Evolutionary conservation across 2,329 filamentous ascomycete genomes (phyloP).

Genomic region (Colletotrichum eleusines): DNA sequence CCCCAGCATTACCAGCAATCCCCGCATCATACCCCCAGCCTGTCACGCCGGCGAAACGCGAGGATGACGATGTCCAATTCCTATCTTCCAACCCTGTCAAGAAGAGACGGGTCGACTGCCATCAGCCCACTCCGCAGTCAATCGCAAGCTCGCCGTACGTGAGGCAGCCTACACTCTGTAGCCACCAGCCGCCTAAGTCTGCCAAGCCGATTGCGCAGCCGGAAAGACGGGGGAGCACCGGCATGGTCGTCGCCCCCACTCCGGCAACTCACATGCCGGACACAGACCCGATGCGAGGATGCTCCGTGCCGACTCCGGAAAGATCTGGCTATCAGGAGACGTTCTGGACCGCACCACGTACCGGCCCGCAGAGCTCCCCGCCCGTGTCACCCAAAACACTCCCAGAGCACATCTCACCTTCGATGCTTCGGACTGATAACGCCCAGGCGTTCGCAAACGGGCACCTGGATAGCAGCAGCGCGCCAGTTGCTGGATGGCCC

Average conservation of each 20-base stretch:
- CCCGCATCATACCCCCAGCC: constrained; percentile 6
- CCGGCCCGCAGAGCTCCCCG: constrained; percentile 47
- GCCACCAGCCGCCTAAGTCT: constrained; percentile 10
- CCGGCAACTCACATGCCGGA: constrained; percentile 44
- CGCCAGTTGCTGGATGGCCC: neutral
- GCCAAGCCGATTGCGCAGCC: constrained; percentile 24
- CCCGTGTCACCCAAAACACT: constrained; percentile 53
- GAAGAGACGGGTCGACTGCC: constrained; percentile 45
- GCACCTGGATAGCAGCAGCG: neutral
- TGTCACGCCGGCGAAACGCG: constrained; percentile 46
- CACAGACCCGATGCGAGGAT: constrained; percentile 48
- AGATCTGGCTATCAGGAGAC: constrained; percentile 48
- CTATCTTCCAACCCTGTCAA: constrained; percentile 59
- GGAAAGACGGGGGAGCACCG: constrained; percentile 49
- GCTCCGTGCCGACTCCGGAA: constrained; percentile 52
- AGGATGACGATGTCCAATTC: constrained; percentile 59
- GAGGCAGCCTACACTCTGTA: neutral
- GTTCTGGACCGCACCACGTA: constrained; percentile 38
- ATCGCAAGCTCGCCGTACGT: constrained; percentile 11
- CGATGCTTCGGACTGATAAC: constrained; percentile 18
- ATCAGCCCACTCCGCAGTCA: constrained; percentile 18
- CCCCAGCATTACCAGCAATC: constrained; percentile 18
- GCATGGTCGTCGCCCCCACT: constrained; percentile 48
- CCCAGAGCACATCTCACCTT: constrained; percentile 27
- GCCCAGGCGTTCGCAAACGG: neutral